Evolutionary conservation across 2,329 filamentous ascomycete species (phyloP), one percentile per base, ranked within the genome.

Genomic region (Colletotrichum graminicola): DNA sequence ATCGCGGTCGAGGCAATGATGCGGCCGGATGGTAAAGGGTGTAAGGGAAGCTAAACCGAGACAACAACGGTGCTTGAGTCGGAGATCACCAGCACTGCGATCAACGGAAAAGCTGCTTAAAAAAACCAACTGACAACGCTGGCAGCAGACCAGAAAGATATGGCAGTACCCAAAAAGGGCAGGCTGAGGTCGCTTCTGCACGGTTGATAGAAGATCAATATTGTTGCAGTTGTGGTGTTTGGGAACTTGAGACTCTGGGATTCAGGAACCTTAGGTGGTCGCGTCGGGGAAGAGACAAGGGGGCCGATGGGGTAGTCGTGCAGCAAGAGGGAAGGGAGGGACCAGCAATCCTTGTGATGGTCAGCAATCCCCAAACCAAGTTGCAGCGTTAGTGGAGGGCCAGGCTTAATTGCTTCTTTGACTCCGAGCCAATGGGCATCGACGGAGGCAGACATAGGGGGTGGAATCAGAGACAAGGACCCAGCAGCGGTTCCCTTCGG

Each of bases 341-440:
- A 54, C 69, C 59, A 69, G 69, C 54, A 41, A 72, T 60, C 69
- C 69, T 47, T 69, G 69, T 64, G 54, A 49, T 39, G 41, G 52
- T 41, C 49, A 69, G 65, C 66, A 71, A 63, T n/a, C 63, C 65
- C 57, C 54, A 49, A 69, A 54, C 32, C 60, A 63, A 64, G 66
- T 72, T 54, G 60, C 69, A 64, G 32, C 54, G 59, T 56, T 55
- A 23, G 66, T 72, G 69, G 69, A 69, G 54, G 66, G 36, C 41
- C 47, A 69, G 65, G 69, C 69, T 72, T 72, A 72, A 72, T 64
- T 72, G 66, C 69, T 60, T 62, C 41, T 72, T 69, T 64, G 65
- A 39, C 54, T 68, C 69, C 69, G 59, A 49, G 69, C 69, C 69
- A 72, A 72, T 72, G 41, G 65, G 60, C 65, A 60, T 45, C 52